Base-by-base conservation (phyloP, 164 flowering plant species). In the Kingdonia uniflora region DNA sequence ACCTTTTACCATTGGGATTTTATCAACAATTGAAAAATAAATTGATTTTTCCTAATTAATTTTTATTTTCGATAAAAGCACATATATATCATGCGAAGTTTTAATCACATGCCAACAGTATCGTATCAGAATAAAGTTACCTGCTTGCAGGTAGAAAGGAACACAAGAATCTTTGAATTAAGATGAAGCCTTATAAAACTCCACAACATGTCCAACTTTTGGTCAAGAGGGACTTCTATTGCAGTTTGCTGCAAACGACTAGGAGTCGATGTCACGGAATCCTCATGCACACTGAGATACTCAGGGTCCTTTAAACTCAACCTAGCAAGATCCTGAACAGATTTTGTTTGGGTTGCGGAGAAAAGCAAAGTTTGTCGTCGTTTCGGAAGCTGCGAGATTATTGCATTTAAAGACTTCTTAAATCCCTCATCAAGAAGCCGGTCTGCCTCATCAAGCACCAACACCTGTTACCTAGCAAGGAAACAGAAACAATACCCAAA, bases 361-460 rank as follows among this genome's bases (percentile, higher is more conserved):
- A 89, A 94, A 45, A 94, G 90, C 50, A 94, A 67, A 35, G 97
- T 94, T 52, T 94, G 99, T 37, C 99, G 72, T 25, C 52, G 65
- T 56, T 77, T 88, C 24, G 97, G 96, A 14, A 94, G 75, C 73
- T 86, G 96, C 1, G 97, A 82, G 33, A 89, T 67, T 45, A 88
- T 82, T 50, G 95, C 85, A 81, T 89, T 79, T 52, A 92, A n/a
- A 20, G 59, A 67, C 49, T 65, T 66, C 71, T 81, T 82, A 65
- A 92, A 92, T 29, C 77, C 80, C 15, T 53, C 63, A 68, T 92
- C 99, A 71, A 92, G 96, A 56, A 88, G 67, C 26, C 96, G 91
- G 68, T 94, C 99, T 51, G 97, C 99, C 82, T 89, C 99, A 70
- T 89, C 99, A 64, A 94, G 89, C 60, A 92, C 95, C 69, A 92